phyloP scores from a whole-genome alignment of 192 early-diverging fungal species.

The Paraglomus brasilianum region DNA sequence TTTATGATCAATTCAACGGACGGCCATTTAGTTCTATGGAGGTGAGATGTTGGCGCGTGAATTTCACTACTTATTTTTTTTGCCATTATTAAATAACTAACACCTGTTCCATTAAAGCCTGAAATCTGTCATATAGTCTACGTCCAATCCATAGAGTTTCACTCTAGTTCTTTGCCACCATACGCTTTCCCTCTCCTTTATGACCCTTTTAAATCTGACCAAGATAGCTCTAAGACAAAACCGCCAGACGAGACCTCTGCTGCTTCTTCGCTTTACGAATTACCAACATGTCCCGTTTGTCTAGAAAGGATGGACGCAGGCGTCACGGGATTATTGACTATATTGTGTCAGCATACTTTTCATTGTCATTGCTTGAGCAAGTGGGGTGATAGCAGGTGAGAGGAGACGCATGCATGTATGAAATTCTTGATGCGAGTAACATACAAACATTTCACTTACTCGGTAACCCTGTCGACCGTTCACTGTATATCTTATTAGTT shows the following conservation, averaged over 20 bases:
- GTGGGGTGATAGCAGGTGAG: conserved; percentile 78
- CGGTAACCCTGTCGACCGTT: too few species aligned
- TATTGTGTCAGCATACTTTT: conserved; percentile 94
- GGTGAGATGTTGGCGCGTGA: conserved; percentile 29
- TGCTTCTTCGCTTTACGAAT: conserved; percentile 51
- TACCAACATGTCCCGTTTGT: conserved; percentile 96
- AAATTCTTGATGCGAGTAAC: neutral
- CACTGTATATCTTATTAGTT: conserved; percentile 45
- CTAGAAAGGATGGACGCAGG: conserved; percentile 91
- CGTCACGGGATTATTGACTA: conserved; percentile 86
- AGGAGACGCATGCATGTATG: neutral
- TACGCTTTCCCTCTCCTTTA: conserved; percentile 59
- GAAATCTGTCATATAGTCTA: conserved; percentile 84
- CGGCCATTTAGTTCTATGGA: conserved; percentile 83
- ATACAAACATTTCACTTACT: neutral
- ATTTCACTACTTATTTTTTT: neutral
- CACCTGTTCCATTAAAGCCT: conserved; percentile 41
- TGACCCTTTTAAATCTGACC: conserved; percentile 43
- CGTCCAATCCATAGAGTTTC: conserved; percentile 67
- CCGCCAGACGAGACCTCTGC: conserved; percentile 1
- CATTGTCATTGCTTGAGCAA: conserved; percentile 88
- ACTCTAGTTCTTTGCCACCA: conserved; percentile 56
- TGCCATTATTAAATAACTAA: neutral
- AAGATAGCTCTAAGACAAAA: neutral
- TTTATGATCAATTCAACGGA: conserved; percentile 80